phyloP scores from a whole-genome alignment of 2,329 filamentous ascomycete genomes.

The Fusarium anguioides region DNA sequence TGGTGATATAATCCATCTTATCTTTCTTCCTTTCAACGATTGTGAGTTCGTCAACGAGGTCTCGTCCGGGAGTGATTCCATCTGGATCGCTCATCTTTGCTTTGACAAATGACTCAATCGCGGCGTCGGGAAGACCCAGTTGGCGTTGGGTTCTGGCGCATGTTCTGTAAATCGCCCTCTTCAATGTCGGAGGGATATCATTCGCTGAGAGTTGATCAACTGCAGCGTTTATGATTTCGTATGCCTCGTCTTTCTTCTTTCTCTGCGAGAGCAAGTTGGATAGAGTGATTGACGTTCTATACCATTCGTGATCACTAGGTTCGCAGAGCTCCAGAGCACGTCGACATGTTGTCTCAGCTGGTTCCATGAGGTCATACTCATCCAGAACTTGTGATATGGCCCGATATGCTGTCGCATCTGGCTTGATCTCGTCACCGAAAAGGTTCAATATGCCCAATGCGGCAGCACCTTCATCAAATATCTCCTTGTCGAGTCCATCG shows the following conservation, averaged over 20 bases:
- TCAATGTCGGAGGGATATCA: not conserved
- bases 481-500: not conserved
- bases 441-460: constrained; percentile 36
- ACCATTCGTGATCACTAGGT: not conserved
- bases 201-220: accelerated
- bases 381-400: not conserved
- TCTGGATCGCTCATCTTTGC: not conserved
- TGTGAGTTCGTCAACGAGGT: constrained; percentile 1
- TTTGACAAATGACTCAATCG: not conserved
- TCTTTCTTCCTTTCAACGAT: not conserved
- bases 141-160: not conserved
- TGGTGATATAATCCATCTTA: not conserved
- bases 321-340: constrained; percentile 2
- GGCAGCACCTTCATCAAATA: not conserved
- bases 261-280: not conserved
- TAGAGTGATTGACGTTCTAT: not conserved
- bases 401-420: constrained; percentile 16
- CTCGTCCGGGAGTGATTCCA: not conserved
- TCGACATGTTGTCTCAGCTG: not conserved
- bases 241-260: not conserved
- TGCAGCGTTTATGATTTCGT: not conserved
- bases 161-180: not conserved
- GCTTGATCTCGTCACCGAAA: constrained; percentile 32
- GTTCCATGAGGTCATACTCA: not conserved
- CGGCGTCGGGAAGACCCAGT: accelerated